phyloP scores from a whole-genome alignment of 2,329 filamentous ascomycete genomes.

The Zymoseptoria brevis region DNA sequence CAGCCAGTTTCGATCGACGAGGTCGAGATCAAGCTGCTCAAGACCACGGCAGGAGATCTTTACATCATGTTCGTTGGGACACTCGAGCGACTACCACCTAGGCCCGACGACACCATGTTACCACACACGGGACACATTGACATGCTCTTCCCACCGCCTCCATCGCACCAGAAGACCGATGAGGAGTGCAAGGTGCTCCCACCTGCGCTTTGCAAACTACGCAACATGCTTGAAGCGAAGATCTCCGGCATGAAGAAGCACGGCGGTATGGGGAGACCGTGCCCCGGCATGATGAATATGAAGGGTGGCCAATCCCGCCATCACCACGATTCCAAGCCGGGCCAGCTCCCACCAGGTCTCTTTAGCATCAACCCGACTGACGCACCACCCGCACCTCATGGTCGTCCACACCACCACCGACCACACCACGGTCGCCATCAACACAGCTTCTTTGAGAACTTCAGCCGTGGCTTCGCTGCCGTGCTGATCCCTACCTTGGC shows the following conservation, averaged over 20 bases:
- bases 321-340: conserved; percentile 10
- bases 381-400: conserved; percentile 20
- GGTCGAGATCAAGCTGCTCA: conserved; percentile 55
- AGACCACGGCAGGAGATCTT: conserved; percentile 49
- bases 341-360: not conserved
- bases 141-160: conserved; percentile 5
- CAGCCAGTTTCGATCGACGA: conserved; percentile 44
- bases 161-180: conserved; percentile 18
- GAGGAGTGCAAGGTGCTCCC: conserved; percentile 33
- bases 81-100: not conserved
- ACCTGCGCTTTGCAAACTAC: conserved; percentile 50
- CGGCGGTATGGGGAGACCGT: conserved; percentile 20
- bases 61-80: conserved; percentile 39
- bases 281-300: conserved; percentile 9
- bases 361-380: conserved; percentile 20
- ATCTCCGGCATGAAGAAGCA: conserved; percentile 36
- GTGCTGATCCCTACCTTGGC: conserved; percentile 61
- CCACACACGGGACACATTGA: conserved; percentile 27
- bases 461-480: conserved; percentile 50
- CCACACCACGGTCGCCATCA: conserved; percentile 30
- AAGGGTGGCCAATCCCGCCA: conserved; percentile 24
- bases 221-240: conserved; percentile 43
- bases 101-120: conserved; percentile 4
- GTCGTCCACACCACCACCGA: conserved; percentile 29
- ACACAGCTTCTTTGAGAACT: conserved; percentile 35